phyloP scores from a whole-genome alignment of 1,284 basidiomycete species.

The Vanrija sp. region DNA sequence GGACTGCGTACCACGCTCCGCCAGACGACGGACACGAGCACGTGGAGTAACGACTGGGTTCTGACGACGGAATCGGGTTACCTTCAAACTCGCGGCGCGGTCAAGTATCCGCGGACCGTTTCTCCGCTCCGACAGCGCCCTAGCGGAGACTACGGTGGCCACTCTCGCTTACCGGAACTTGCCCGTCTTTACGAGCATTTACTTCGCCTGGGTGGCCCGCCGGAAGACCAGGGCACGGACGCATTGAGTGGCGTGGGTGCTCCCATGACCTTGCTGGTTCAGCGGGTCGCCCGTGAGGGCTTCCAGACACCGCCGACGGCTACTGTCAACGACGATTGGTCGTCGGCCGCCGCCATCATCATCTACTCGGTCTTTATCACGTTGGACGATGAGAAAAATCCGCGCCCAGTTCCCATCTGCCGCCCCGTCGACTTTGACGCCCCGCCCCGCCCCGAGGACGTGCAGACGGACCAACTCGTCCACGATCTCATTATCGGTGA shows the following conservation, averaged over 20 bases:
- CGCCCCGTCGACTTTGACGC: conserved; percentile 14
- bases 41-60: conserved; percentile 4
- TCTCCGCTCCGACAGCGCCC: background rate
- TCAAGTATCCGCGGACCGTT: background rate
- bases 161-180: conserved; percentile 2
- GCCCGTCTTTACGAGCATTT: conserved; percentile 11
- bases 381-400: conserved; percentile 1
- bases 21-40: background rate
- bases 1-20: background rate
- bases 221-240: background rate
- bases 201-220: background rate
- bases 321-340: conserved; percentile 8
- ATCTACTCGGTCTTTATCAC: conserved; percentile 15
- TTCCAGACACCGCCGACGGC: background rate
- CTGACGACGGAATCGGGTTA: conserved; percentile 13
- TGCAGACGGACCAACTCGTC: conserved; percentile 8
- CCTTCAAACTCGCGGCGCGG: background rate
- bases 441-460: background rate
- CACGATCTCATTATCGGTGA: conserved; percentile 12
- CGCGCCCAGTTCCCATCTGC: conserved; percentile 1
- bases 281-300: conserved; percentile 14
- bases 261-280: conserved; percentile 10
- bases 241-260: conserved; percentile 1
- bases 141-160: background rate
- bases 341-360: conserved; percentile 8